Evolutionary conservation across 2,329 filamentous ascomycete species (phyloP).

Genomic region (Hypoxylon rubiginosum): DNA sequence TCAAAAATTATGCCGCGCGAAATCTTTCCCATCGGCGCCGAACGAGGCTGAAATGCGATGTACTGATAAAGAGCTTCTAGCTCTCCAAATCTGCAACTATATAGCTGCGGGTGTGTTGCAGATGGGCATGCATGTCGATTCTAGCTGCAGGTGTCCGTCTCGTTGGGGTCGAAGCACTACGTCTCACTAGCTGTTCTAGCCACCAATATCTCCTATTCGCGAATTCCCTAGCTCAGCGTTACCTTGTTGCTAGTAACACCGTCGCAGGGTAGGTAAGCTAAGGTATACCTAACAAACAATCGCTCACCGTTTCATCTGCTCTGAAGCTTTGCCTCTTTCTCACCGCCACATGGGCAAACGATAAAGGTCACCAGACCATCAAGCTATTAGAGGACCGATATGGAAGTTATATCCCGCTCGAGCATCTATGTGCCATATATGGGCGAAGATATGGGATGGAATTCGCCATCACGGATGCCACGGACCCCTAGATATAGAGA

Average conservation of each 20-base stretch:
- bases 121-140: constrained; percentile 40
- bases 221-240: constrained; percentile 28
- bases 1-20: constrained; percentile 24
- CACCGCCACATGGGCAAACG: constrained; percentile 37
- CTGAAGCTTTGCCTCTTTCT: constrained; percentile 28
- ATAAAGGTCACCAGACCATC: constrained; percentile 34
- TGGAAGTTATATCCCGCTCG: constrained; percentile 15
- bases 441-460: neutral
- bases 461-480: constrained; percentile 33
- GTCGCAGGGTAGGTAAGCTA: constrained; percentile 15
- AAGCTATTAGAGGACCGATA: constrained; percentile 1
- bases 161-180: constrained; percentile 28
- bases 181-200: constrained; percentile 16
- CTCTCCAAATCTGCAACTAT: constrained; percentile 19
- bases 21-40: neutral
- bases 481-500: constrained; percentile 16
- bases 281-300: constrained; percentile 12
- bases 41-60: constrained; percentile 36
- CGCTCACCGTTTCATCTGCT: constrained; percentile 24
- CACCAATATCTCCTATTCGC: constrained; percentile 34
- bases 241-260: constrained; percentile 33
- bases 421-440: neutral
- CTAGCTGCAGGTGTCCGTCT: constrained; percentile 38
- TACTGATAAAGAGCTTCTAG: constrained; percentile 16
- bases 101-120: constrained; percentile 43